A percentile compares a stretch with the other conserved stretches of the same genome.
Evolutionary conservation across 495 filamentous ascomycete genomes (phyloP).

Genomic region (Corynascus novoguineensis): DNA sequence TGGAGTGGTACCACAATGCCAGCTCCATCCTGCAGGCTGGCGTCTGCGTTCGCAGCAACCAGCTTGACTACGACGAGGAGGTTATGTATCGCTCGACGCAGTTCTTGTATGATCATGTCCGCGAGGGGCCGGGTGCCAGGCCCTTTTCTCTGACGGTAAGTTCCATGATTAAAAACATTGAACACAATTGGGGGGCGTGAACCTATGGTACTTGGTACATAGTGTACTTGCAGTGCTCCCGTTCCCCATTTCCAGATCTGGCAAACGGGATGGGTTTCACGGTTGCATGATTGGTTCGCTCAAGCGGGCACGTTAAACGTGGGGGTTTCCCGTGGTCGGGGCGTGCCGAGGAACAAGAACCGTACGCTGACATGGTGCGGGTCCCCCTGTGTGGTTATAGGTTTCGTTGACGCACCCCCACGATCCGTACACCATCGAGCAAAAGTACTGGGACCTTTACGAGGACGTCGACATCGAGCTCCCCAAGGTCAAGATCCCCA

Average conservation of each 20-base stretch:
- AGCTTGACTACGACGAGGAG: slow-evolving; percentile 92
- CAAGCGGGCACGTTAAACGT: not conserved
- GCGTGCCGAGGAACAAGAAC: not conserved
- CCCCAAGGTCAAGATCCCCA: slow-evolving; percentile 65
- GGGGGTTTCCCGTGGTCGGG: not conserved
- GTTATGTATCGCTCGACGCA: slow-evolving; percentile 80
- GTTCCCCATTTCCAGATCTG: not conserved
- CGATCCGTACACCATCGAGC: slow-evolving; percentile 83
- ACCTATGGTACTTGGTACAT: too few species aligned
- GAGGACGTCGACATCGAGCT: slow-evolving; percentile 78
- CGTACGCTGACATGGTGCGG: slow-evolving; percentile 11
- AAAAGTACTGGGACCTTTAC: slow-evolving; percentile 85
- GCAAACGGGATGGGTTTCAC: too few species aligned
- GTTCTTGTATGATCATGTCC: slow-evolving; percentile 78
- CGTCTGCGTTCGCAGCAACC: slow-evolving; percentile 75
- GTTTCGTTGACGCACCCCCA: slow-evolving; percentile 89
- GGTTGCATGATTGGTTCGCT: not conserved
- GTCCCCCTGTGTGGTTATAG: slow-evolving; percentile 20
- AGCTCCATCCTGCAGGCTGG: slow-evolving; percentile 83
- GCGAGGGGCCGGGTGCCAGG: slow-evolving; percentile 57
- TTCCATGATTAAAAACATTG: slow-evolving; percentile 7
- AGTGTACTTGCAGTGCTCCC: not conserved
- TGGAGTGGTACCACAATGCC: slow-evolving; percentile 91
- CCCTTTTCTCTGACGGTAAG: slow-evolving; percentile 75
- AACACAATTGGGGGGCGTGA: too few species aligned